Percentiles rank a stretch among this genome's conserved stretches.
Conservation (phyloP, 495 filamentous ascomycete species). For the Thermochaetoides thermophila region DNA sequence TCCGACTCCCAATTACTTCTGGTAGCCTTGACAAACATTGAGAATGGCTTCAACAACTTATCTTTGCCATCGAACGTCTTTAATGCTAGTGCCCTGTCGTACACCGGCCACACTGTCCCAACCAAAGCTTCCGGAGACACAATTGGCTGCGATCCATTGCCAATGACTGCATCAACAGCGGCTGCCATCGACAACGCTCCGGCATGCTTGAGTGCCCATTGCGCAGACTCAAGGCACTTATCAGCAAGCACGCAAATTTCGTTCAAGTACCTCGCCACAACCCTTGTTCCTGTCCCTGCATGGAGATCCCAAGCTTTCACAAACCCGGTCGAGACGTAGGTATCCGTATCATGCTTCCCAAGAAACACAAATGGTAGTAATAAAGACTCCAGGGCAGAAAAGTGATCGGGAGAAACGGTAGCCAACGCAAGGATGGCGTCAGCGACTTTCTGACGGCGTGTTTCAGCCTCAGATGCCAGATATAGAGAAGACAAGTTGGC, state of each 20-base stretch:
- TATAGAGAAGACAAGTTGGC: conserved; percentile 57
- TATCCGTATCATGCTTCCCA: conserved; percentile 68
- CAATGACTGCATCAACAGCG: conserved; percentile 45
- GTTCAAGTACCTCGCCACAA: conserved; percentile 64
- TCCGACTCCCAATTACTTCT: conserved; percentile 43
- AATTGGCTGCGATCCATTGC: conserved; percentile 32
- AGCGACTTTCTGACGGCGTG: conserved; percentile 54
- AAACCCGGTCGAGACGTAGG: conserved; percentile 59
- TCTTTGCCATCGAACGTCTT: conserved; percentile 96
- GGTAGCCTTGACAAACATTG: conserved; percentile 52
- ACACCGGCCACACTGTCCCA: conserved; percentile 62
- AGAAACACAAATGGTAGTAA: conserved; percentile 80
- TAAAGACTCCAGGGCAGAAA: conserved; percentile 55
- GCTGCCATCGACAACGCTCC: conserved; percentile 67
- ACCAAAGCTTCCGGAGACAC: conserved; percentile 41
- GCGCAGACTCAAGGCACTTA: conserved; percentile 53
- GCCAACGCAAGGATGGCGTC: conserved; percentile 67
- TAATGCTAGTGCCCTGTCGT: conserved; percentile 64
- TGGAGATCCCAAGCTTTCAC: conserved; percentile 79
- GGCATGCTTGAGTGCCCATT: conserved; percentile 83
- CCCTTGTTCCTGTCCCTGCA: conserved; percentile 64
- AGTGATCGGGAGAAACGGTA: conserved; percentile 79
- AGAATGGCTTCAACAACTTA: conserved; percentile 70
- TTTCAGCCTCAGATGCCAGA: conserved; percentile 62
- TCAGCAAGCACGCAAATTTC: conserved; percentile 63